Evolutionary conservation across 208 protist genomes (phyloP).

Genomic region (Zelonia costaricensis): DNA sequence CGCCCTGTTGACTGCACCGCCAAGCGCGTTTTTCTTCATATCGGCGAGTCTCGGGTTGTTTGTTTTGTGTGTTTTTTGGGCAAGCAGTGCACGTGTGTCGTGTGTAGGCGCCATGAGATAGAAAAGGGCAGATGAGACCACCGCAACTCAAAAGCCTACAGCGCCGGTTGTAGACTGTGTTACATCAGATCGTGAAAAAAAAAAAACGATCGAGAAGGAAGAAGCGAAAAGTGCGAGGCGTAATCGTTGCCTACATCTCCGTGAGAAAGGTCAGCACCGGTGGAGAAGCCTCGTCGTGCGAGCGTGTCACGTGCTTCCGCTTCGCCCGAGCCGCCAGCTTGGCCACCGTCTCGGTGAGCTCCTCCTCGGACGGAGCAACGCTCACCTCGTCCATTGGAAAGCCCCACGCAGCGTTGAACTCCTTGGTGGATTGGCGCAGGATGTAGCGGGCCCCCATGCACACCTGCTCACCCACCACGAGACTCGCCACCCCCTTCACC

Average conservation of each 20-base stretch:
- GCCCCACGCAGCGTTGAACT: constrained; percentile 69
- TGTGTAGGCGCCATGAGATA: too few species aligned
- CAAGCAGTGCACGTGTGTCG: too few species aligned
- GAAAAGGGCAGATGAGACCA: too few species aligned
- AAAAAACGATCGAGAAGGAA: too few species aligned
- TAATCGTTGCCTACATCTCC: background rate
- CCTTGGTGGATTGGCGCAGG: constrained; percentile 55
- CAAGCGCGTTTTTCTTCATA: too few species aligned
- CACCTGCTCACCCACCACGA: constrained; percentile 72
- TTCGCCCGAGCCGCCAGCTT: constrained; percentile 22
- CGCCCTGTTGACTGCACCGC: too few species aligned
- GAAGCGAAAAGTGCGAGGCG: background rate
- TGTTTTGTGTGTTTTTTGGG: too few species aligned
- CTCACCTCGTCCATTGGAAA: constrained; percentile 75
- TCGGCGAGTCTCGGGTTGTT: too few species aligned
- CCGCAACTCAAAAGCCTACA: too few species aligned
- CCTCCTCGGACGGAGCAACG: constrained; percentile 18
- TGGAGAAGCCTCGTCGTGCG: background rate
- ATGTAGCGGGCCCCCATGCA: constrained; percentile 87
- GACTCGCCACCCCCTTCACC: constrained; percentile 60
- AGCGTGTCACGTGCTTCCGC: background rate
- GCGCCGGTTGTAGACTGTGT: too few species aligned
- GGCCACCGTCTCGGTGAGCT: constrained; percentile 18
- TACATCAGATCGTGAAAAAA: too few species aligned
- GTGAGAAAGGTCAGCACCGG: constrained; percentile 35